Conservation (phyloP, 495 filamentous ascomycete species). For the Annulohypoxylon bovei region DNA sequence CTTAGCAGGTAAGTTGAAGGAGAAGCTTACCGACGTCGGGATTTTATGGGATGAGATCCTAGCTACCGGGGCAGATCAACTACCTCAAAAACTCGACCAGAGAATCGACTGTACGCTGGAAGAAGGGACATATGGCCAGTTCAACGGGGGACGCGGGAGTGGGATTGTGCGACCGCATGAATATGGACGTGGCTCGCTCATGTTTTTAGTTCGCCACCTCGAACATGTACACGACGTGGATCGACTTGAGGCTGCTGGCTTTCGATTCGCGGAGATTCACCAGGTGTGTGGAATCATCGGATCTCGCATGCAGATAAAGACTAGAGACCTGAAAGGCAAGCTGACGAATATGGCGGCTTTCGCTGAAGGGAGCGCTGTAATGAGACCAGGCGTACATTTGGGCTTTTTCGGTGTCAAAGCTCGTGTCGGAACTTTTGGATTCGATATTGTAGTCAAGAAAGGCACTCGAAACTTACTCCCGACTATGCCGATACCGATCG, state of each 20-base stretch:
- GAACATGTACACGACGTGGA: slow-evolving; percentile 63
- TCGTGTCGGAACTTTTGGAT: slow-evolving; percentile 68
- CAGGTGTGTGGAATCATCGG: slow-evolving; percentile 76
- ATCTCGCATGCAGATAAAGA: slow-evolving; percentile 74
- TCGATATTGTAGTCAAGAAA: slow-evolving; percentile 77
- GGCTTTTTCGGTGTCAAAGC: slow-evolving; percentile 79
- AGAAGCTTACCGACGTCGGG: slow-evolving; percentile 71
- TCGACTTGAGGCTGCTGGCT: slow-evolving; percentile 76
- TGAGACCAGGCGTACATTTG: slow-evolving; percentile 76
- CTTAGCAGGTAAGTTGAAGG: slow-evolving; percentile 72
- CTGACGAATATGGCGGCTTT: slow-evolving; percentile 71
- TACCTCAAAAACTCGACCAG: slow-evolving; percentile 9
- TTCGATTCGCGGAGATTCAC: slow-evolving; percentile 74
- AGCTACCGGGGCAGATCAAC: slow-evolving; percentile 60
- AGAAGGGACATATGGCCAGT: slow-evolving; percentile 24
- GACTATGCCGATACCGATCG: slow-evolving; percentile 65
- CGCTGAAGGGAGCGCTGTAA: slow-evolving; percentile 58
- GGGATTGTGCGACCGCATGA: slow-evolving; percentile 38
- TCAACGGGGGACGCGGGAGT: slow-evolving; percentile 10
- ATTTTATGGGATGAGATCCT: slow-evolving; percentile 83
- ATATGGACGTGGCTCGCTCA: slow-evolving; percentile 74
- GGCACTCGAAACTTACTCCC: slow-evolving; percentile 74
- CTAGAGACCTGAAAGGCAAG: slow-evolving; percentile 61
- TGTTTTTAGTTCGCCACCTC: slow-evolving; percentile 80
- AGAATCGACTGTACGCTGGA: slow-evolving; percentile 9